Evolutionary conservation across 768 basidiomycete genomes (phyloP), one percentile per base, ranked within the genome.

Genomic region (Suillus bovinus): DNA sequence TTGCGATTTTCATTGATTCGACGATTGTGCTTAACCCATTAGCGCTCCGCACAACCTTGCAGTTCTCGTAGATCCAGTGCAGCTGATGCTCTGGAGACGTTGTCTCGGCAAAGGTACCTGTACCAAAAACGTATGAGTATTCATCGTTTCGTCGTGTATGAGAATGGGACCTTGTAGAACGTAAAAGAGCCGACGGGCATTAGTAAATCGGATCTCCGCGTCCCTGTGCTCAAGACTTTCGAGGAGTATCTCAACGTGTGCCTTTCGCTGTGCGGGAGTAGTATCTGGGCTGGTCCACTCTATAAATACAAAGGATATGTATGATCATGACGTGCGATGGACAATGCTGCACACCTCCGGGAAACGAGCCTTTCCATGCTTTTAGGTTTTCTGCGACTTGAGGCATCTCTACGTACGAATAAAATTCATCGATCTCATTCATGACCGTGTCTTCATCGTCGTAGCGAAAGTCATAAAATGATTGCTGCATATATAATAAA

Each of bases 351-450:
- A 68, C 70, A 91, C 94, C 91, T 75, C 86, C 86, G 34, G 82
- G 77, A 72, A 91, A 96, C 47, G 90, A 93, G 42, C 88, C 88
- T 69, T 90, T 85, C 91, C 94, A 97, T 50, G 92, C 90, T 70
- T 87, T 89, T 65, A 93, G 79, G 72, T 94, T 93, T 79, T 93
- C 91, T 3, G 86, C 86, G 24, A 94, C 89, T 72, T 95, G 92
- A 0, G 91, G 86, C 85, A 94, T 93, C 79, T 98, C 96, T 64
- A 94, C 88, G 76, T 97, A 99, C 24, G 94, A 93, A 76, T 96
- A 99, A 78, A 99, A 98, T 76, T 99, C 97, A 62, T 98, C 93
- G 42, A 99, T 88, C 74, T 99, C 97, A 69, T 91, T 90, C 84
- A 96, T 89, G 22, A 98, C 87, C 5, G 93, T 95, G 75, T 97